A percentile compares a stretch with the other conserved stretches of the same genome.
These are phyloP conservation scores for Discostella stelligeroides DNA, from an alignment of 108 stramenopile genomes.

Conservation along the genomic window DNA sequence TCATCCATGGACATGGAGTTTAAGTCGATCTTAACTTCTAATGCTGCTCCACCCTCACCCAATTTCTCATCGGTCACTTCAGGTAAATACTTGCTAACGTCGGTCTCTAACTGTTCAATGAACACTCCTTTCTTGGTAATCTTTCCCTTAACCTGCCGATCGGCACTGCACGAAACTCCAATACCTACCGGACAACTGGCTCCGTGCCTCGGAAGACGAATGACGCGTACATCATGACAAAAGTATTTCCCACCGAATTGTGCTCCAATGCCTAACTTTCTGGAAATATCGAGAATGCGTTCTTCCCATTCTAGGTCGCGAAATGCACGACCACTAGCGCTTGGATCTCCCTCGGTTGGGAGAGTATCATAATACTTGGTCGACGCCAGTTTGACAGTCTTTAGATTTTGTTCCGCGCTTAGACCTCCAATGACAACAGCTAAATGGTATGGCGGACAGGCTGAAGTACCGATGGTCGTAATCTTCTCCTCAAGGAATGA, in stretches of 20 bases:
- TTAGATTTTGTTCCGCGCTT: slow-evolving; percentile 91
- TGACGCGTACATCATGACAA: slow-evolving; percentile 95
- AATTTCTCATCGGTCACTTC: slow-evolving; percentile 80
- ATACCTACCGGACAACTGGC: slow-evolving; percentile 97
- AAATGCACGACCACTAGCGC: slow-evolving; percentile 87
- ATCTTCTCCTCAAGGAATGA: slow-evolving; percentile 90
- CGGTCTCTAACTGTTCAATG: slow-evolving; percentile 89
- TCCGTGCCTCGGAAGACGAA: slow-evolving; percentile 94
- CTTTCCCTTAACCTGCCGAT: slow-evolving; percentile 94
- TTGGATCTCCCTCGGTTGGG: slow-evolving; percentile 84
- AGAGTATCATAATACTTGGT: slow-evolving; percentile 94
- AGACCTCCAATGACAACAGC: slow-evolving; percentile 95
- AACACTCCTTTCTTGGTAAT: slow-evolving; percentile 96
- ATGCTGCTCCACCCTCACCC: slow-evolving; percentile 29
- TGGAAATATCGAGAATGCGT: slow-evolving; percentile 89
- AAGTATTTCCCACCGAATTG: slow-evolving; percentile 98
- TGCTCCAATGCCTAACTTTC: slow-evolving; percentile 93
- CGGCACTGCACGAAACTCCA: slow-evolving; percentile 96
- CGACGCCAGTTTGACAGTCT: slow-evolving; percentile 94
- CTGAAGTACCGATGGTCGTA: slow-evolving; percentile 93
- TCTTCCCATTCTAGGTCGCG: slow-evolving; percentile 92
- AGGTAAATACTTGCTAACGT: slow-evolving; percentile 92
- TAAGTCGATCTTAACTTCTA: slow-evolving; percentile 89
- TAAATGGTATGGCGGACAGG: slow-evolving; percentile 96
- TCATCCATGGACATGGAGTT: slow-evolving; percentile 87